Base-by-base conservation (phyloP, 2,329 filamentous ascomycete species). In the Phaeosphaeriaceae sp. region DNA sequence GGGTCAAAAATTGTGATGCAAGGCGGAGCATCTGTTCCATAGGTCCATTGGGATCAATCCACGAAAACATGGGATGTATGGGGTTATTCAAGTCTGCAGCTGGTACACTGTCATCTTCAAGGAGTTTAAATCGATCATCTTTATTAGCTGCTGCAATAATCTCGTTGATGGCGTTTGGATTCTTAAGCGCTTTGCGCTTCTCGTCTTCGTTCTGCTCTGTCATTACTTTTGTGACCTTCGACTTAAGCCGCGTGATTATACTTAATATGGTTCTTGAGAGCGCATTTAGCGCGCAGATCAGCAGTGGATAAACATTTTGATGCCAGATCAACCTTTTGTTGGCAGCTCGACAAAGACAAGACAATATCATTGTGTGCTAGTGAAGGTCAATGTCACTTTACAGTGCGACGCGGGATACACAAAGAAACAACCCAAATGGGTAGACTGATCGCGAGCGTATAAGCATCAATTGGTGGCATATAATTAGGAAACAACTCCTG, bases 1-100 rank as follows among this genome's bases (percentile, higher is more conserved):
- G 48, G 6, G 58, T 40, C n/a, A 73, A 54, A 34, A 70, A 70
- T 18, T 68, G 66, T 3, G 70, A 72, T 16, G 69, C 70, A 12
- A 73, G 56, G 17, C 54, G 65, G 21, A 73, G 59, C 40, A 58
- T 54, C 32, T 64, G 65, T 6, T 55, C 45, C 37, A 68, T 42
- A 8, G 54, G 52, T 17, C 42, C 37, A 32, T 54, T 32, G 9
- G 42, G 33, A 16, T 62, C 46, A 11, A 60, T 45, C 32, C 59
- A 65, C 23, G 47, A 48, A 32, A 73, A 72, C 2, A 71, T 52
- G 18, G 65, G 59, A 52, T 73, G 70, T 17, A 74, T 63, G 2
- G 47, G 8, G 20, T 64, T 67, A 29, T 66, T 49, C 5, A 73
- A 51, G 32, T 73, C 49, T 9, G 58, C 57, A 15, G 50, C 35